phyloP scores from a whole-genome alignment of 495 filamentous ascomycete species.

The Xylaria longipes region DNA sequence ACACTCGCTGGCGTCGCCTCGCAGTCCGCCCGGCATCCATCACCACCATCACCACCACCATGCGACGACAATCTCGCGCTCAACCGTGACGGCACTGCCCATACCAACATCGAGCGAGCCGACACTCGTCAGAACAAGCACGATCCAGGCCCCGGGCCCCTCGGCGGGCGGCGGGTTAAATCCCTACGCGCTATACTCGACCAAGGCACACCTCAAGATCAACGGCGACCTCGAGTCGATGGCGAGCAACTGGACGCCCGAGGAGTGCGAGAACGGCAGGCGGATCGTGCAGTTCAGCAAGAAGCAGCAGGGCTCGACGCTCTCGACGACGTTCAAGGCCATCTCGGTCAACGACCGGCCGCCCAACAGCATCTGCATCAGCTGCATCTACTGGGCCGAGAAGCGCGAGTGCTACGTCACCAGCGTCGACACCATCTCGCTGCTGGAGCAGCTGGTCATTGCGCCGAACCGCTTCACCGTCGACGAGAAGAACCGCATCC shows the following conservation, averaged over 20 bases:
- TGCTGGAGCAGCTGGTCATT: conserved; percentile 86
- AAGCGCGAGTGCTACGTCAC: conserved; percentile 90
- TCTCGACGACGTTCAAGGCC: conserved; percentile 73
- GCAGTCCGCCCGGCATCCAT: conserved; percentile 45
- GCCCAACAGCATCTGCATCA: conserved; percentile 81
- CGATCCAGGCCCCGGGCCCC: conserved; percentile 64
- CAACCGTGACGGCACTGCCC: conserved; percentile 46
- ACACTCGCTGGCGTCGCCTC: conserved; percentile 46
- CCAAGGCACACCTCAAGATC: conserved; percentile 84
- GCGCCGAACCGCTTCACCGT: conserved; percentile 77
- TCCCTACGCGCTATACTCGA: conserved; percentile 82
- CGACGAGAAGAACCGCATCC: conserved; percentile 97
- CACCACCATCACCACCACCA: conserved; percentile 34
- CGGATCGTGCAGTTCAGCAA: conserved; percentile 87
- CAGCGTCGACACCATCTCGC: conserved; percentile 92
- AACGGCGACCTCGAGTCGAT: conserved; percentile 83
- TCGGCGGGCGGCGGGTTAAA: conserved; percentile 64
- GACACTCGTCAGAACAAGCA: conserved; percentile 83
- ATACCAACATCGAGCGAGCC: conserved; percentile 48
- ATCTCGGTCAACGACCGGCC: conserved; percentile 72
- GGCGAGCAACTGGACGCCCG: conserved; percentile 76
- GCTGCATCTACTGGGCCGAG: conserved; percentile 92
- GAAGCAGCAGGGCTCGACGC: conserved; percentile 74
- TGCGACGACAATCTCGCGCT: conserved; percentile 43
- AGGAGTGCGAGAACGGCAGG: conserved; percentile 77